These are phyloP conservation scores for Plectosphaerella sp. DNA, from an alignment of 2,329 filamentous ascomycete genomes.

Conservation along the genomic window DNA sequence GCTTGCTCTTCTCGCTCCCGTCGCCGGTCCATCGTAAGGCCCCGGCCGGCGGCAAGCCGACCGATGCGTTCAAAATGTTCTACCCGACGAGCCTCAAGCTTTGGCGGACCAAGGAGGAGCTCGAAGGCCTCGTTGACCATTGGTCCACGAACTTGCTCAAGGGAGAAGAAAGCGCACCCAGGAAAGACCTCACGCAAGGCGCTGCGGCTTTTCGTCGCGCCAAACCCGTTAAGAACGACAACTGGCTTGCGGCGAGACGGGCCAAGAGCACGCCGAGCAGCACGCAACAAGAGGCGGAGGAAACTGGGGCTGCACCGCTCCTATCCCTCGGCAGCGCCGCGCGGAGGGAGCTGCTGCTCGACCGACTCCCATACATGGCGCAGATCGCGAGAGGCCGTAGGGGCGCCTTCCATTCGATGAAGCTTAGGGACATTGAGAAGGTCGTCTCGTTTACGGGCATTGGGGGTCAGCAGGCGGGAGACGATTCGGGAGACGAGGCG, in stretches of 20 bases:
- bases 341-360: conserved; percentile 71
- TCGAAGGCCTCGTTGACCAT: conserved; percentile 67
- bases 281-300: conserved; percentile 1
- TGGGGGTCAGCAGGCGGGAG: conserved; percentile 36
- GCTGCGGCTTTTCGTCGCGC: conserved; percentile 45
- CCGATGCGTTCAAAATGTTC: conserved; percentile 81
- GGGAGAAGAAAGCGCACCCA: conserved; percentile 38
- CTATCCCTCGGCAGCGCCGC: conserved; percentile 62
- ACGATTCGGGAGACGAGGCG: conserved; percentile 38
- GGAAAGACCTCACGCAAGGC: conserved; percentile 36
- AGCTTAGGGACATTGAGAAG: conserved; percentile 58
- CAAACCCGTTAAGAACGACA: conserved; percentile 25
- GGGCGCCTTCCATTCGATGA: conserved; percentile 26
- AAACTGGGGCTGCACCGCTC: conserved; percentile 29
- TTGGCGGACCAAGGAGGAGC: conserved; percentile 79
- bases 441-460: conserved; percentile 64
- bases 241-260: conserved; percentile 16
- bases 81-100: conserved; percentile 82
- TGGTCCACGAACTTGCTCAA: conserved; percentile 61
- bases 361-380: conserved; percentile 81
- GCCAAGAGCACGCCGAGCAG: conserved; percentile 4
- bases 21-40: conserved; percentile 74
- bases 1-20: conserved; percentile 79
- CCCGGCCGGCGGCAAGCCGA: conserved; percentile 35
- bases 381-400: conserved; percentile 51